A percentile compares a stretch with the other conserved stretches of the same genome.
phyloP scores from a whole-genome alignment of 257 asterid genomes.

The Solanum appendiculatum region DNA sequence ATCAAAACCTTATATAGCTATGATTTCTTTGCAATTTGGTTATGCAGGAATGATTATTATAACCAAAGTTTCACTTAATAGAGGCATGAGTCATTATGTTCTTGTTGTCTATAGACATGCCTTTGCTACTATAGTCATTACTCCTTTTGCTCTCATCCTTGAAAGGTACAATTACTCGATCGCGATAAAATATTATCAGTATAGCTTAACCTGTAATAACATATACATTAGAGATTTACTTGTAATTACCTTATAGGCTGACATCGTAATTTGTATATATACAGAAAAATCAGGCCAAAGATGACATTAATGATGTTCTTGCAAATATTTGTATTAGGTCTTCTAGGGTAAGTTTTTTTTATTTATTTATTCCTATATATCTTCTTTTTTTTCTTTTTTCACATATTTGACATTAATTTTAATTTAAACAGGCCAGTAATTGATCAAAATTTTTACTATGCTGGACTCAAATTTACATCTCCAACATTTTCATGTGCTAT shows the following conservation, averaged over 20 bases:
- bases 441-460: conserved; percentile 84
- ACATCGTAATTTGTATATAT: not conserved
- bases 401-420: not conserved
- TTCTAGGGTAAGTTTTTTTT: conserved; percentile 61
- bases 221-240: no score
- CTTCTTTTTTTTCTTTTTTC: not conserved
- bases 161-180: conserved; percentile 39
- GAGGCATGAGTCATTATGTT: conserved; percentile 93
- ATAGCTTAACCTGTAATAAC: not conserved
- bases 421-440: conserved; percentile 64
- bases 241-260: not conserved
- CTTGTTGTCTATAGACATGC: conserved; percentile 92
- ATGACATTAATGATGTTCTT: conserved; percentile 60
- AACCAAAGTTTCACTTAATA: conserved; percentile 76
- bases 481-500: conserved; percentile 87
- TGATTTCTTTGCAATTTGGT: conserved; percentile 77
- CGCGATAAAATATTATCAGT: not conserved
- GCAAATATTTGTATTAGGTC: conserved; percentile 79
- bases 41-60: conserved; percentile 93
- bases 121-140: conserved; percentile 82
- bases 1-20: conserved; percentile 83
- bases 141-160: conserved; percentile 73
- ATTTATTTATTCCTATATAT: not conserved
- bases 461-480: conserved; percentile 72
- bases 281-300: conserved; percentile 90